Evolutionary conservation across 2,329 filamentous ascomycete genomes (phyloP).

Genomic region (Graphiopsis chlorocephala): DNA sequence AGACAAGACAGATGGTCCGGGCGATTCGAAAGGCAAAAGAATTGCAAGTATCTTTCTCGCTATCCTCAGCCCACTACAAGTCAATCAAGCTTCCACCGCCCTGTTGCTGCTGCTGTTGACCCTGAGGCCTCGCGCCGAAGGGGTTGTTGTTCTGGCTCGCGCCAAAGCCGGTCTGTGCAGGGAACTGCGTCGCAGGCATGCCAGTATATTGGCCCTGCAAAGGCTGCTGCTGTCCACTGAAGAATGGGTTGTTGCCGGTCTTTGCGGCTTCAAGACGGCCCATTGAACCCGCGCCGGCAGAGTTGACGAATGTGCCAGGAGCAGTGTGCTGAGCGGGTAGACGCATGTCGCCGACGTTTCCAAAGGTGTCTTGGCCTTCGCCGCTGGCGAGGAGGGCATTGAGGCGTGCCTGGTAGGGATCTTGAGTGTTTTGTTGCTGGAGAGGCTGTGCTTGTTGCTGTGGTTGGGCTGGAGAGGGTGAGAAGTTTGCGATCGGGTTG

Average conservation of each 20-base stretch:
- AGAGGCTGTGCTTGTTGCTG: constrained; percentile 43
- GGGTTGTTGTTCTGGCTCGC: constrained; percentile 45
- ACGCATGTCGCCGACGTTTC: constrained; percentile 92
- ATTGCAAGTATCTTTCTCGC: not conserved
- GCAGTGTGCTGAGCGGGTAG: constrained; percentile 96
- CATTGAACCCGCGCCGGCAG: constrained; percentile 72
- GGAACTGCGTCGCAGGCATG: constrained; percentile 40
- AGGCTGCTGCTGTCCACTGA: constrained; percentile 55
- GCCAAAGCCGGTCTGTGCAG: constrained; percentile 48
- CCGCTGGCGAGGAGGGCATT: constrained; percentile 82
- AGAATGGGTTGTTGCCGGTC: constrained; percentile 89
- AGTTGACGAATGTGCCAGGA: constrained; percentile 94
- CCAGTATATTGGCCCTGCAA: constrained; percentile 19
- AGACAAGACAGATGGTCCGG: not conserved
- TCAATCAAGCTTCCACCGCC: constrained; percentile 60
- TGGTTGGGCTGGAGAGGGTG: constrained; percentile 43
- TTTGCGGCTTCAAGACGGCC: constrained; percentile 64
- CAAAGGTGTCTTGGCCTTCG: constrained; percentile 95
- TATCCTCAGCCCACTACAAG: constrained; percentile 33
- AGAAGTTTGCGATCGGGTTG: constrained; percentile 37
- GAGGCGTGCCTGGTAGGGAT: constrained; percentile 68
- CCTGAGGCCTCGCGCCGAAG: constrained; percentile 52
- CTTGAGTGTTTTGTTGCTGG: constrained; percentile 34
- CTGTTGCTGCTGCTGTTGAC: constrained; percentile 34
- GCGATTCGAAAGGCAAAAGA: not conserved